These are phyloP conservation scores for Solanum paucissectum DNA, from an alignment of 257 asterid genomes.

Conservation along the genomic window DNA sequence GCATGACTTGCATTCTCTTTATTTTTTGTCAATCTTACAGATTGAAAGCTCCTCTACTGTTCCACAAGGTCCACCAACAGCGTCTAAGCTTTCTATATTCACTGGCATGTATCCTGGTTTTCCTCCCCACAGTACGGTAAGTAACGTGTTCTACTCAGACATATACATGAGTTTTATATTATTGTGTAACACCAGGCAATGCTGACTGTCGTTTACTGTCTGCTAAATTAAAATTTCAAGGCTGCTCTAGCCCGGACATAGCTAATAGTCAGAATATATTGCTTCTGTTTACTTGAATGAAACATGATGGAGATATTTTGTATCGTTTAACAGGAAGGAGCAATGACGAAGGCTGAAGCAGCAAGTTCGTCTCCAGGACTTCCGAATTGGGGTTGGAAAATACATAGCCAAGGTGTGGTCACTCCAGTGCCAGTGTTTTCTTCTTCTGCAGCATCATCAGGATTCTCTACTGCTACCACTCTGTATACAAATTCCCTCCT, in stretches of 20 bases:
- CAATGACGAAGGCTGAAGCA: conserved; percentile 31
- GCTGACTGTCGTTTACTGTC: not conserved
- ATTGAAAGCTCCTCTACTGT: conserved; percentile 28
- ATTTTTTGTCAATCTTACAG: conserved; percentile 12
- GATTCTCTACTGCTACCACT: conserved; percentile 56
- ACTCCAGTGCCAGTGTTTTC: conserved; percentile 29
- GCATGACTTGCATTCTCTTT: not conserved
- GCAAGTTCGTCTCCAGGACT: conserved; percentile 28
- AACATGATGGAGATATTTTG: not conserved
- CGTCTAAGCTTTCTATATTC: conserved; percentile 39
- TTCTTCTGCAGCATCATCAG: conserved; percentile 93
- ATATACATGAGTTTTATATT: not conserved
- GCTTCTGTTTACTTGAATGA: not conserved
- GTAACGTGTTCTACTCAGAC: not conserved
- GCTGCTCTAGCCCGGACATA: not conserved
- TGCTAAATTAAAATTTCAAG: not conserved
- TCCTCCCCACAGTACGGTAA: conserved; percentile 45
- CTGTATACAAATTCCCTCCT: conserved; percentile 23
- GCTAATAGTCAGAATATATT: not conserved
- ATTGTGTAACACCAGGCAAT: not conserved
- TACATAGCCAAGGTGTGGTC: conserved; percentile 37
- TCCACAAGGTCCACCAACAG: conserved; percentile 31
- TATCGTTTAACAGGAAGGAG: conserved; percentile 37
- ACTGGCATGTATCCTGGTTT: conserved; percentile 35
- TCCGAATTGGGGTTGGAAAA: conserved; percentile 58